Percentiles rank a stretch among this genome's conserved stretches.
These are phyloP conservation scores for Clonostachys chloroleuca DNA, from an alignment of 2,329 filamentous ascomycete genomes.

Conservation along the genomic window DNA sequence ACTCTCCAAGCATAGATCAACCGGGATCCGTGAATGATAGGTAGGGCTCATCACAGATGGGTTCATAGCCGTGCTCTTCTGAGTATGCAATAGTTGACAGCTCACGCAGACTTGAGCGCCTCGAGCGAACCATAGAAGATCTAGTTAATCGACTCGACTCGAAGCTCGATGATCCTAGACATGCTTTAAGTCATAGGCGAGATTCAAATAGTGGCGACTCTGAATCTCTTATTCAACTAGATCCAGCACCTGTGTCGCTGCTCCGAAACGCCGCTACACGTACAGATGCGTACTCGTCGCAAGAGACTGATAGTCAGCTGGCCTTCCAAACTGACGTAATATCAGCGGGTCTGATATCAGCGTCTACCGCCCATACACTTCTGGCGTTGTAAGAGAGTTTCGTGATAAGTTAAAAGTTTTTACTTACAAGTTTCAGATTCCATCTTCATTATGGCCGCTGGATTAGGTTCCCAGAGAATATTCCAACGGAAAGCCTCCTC, in stretches of 20 bases:
- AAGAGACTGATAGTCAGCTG: background rate
- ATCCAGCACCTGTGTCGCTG: constrained; percentile 14
- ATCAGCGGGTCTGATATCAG: constrained; percentile 9
- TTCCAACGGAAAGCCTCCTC: constrained; percentile 6
- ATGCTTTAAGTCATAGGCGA: background rate
- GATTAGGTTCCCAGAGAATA: constrained; percentile 13
- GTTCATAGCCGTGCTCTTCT: no score
- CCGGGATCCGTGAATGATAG: no score
- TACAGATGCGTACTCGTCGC: constrained; percentile 11
- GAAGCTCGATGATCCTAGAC: constrained; percentile 1
- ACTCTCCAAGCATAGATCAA: background rate
- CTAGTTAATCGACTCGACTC: background rate
- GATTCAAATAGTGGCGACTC: background rate
- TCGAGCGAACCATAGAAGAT: background rate
- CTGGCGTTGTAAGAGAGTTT: constrained; percentile 10
- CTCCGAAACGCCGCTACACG: constrained; percentile 18
- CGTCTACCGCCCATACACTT: constrained; percentile 9
- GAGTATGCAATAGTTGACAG: no score
- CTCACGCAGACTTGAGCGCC: no score
- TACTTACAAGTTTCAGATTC: constrained; percentile 9
- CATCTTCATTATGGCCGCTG: constrained; percentile 16
- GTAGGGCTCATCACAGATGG: no score
- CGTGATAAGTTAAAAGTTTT: background rate
- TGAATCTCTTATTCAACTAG: background rate
- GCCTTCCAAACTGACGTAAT: constrained; percentile 9